Percentiles rank a stretch among this genome's conserved stretches.
These are phyloP conservation scores for Coprinellus micaceus DNA, from an alignment of 768 basidiomycete species.

Conservation along the genomic window DNA sequence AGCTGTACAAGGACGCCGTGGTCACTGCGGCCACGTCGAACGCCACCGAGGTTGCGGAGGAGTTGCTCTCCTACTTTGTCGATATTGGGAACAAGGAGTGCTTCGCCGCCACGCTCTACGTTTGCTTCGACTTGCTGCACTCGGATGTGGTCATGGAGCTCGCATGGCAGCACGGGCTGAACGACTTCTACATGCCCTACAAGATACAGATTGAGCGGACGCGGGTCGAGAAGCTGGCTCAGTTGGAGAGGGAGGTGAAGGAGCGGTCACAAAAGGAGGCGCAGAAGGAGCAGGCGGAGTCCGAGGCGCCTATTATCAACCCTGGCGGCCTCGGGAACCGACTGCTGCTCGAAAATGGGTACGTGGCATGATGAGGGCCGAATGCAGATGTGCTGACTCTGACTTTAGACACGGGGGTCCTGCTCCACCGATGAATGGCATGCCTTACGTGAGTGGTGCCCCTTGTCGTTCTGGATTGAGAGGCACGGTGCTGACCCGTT, in stretches of 20 bases:
- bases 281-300: conserved; percentile 86
- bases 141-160: conserved; percentile 91
- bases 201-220: conserved; percentile 84
- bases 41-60: conserved; percentile 90
- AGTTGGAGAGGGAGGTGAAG: conserved; percentile 85
- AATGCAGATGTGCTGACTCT: neutral
- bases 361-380: neutral
- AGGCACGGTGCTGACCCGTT: neutral
- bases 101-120: conserved; percentile 85
- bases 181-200: conserved; percentile 98
- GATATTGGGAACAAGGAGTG: conserved; percentile 99
- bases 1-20: conserved; percentile 96
- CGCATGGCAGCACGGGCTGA: conserved; percentile 93
- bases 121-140: conserved; percentile 94
- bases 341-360: conserved; percentile 11
- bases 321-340: conserved; percentile 58
- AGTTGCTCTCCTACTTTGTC: conserved; percentile 92
- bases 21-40: conserved; percentile 83
- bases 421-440: conserved; percentile 8
- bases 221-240: conserved; percentile 72
- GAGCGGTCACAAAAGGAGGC: conserved; percentile 84
- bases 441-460: conserved; percentile 9
- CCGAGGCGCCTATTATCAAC: conserved; percentile 85
- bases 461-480: neutral
- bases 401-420: neutral